Conservation (phyloP, 306 rosid genomes). For the Casuarina cunninghamiana region DNA sequence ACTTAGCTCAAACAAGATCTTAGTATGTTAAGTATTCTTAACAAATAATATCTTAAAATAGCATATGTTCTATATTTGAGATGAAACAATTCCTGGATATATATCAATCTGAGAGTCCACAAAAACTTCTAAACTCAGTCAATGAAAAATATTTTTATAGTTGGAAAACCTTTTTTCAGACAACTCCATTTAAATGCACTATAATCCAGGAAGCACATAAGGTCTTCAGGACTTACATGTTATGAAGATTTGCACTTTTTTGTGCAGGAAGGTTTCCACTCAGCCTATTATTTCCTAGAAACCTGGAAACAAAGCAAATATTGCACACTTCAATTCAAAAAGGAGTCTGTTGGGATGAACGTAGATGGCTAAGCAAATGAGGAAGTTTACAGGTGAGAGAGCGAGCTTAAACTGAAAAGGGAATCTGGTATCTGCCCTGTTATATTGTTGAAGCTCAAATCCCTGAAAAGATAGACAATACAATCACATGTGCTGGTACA, state of each 20-base stretch:
- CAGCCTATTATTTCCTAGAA: constrained; percentile 78
- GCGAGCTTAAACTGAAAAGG: constrained; percentile 59
- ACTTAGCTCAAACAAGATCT: too few species aligned
- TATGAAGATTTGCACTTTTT: constrained; percentile 42
- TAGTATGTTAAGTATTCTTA: too few species aligned
- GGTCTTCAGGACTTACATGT: constrained; percentile 49
- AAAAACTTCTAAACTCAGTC: too few species aligned
- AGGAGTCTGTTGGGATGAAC: constrained; percentile 14
- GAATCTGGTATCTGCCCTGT: constrained; percentile 56
- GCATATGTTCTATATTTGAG: too few species aligned
- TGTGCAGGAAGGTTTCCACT: constrained; percentile 53
- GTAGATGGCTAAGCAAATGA: constrained; percentile 5
- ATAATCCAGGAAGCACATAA: constrained; percentile 2
- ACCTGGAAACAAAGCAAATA: constrained; percentile 36
- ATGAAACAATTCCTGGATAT: too few species aligned
- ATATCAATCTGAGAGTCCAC: too few species aligned
- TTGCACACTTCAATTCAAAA: constrained; percentile 6
- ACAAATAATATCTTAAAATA: too few species aligned
- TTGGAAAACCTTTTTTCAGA: too few species aligned
- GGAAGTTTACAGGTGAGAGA: constrained; percentile 54
- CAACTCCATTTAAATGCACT: too few species aligned
- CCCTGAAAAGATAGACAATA: constrained; percentile 49
- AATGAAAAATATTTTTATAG: too few species aligned
- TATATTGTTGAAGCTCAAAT: constrained; percentile 82
- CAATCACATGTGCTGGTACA: background rate